Conservation (phyloP, 2,329 filamentous ascomycete genomes). For the Samsoniella hepiali region DNA sequence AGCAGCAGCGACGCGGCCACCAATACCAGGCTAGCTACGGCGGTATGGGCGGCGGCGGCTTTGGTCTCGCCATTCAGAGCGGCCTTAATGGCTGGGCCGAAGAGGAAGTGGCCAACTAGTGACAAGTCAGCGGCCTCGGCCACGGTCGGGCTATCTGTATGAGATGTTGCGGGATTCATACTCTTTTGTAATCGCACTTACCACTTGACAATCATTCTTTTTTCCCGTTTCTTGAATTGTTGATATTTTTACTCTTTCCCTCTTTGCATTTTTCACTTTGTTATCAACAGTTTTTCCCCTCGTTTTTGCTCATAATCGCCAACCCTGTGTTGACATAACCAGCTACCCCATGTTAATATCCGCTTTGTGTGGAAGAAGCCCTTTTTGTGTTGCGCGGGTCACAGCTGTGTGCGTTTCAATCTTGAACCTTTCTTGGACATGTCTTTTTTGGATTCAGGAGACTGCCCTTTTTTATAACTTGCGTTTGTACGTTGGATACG, state of each 20-base stretch:
- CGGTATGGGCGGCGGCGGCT: constrained; percentile 53
- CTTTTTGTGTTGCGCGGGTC: neutral
- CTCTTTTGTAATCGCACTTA: constrained; percentile 25
- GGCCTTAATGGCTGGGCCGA: constrained; percentile 66
- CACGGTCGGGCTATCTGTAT: constrained; percentile 5
- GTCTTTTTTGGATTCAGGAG: constrained; percentile 8
- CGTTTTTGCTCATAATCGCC: constrained; percentile 13
- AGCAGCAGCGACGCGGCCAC: constrained; percentile 54
- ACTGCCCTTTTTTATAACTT: neutral
- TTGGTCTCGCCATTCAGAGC: constrained; percentile 61
- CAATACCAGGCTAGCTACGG: constrained; percentile 64
- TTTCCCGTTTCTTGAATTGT: constrained; percentile 11
- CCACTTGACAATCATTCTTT: constrained; percentile 20
- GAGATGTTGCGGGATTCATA: constrained; percentile 16
- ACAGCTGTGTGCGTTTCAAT: neutral
- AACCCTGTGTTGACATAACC: neutral
- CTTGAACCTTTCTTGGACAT: constrained; percentile 10
- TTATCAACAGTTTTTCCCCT: constrained; percentile 18
- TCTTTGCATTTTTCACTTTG: constrained; percentile 9
- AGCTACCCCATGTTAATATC: constrained; percentile 30
- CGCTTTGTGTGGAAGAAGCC: constrained; percentile 11
- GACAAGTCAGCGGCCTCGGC: constrained; percentile 21
- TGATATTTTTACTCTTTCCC: constrained; percentile 7
- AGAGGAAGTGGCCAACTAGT: constrained; percentile 60
- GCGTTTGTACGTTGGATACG: constrained; percentile 13